Evolutionary conservation across 106 monocot species (phyloP), one percentile per base, ranked within the genome.

Genomic region (Chionographis japonica): DNA sequence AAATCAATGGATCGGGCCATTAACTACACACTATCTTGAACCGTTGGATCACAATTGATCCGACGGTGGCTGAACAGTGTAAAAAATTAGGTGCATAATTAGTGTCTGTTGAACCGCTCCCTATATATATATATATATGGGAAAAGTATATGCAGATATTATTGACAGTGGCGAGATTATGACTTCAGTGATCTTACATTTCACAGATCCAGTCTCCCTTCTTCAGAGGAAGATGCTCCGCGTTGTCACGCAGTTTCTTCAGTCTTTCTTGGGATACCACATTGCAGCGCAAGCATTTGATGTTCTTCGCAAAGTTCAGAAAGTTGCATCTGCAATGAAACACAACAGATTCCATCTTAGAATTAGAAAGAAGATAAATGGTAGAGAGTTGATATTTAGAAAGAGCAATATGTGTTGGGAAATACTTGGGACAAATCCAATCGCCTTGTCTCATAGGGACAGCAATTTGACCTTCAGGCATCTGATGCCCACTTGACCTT

Each of bases 161-260:
- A 16, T 27, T 59, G 55, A 37, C 15, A 4, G 20, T 6, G 14
- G 36, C n/a, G 4, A 4, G 17, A 18, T 40, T 4, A 6, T 38
- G 38, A 3, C 16, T 56, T 12, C 15, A 54, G 16, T n/a, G 60
- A 51, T 12, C 77, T 41, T 78, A 97, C 95, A 72, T 97, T 68
- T 79, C 74, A 56, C 95, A 97, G 75, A 92, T 87, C 95, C 95
- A 97, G 54, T 97, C 95, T 62, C 95, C 95, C 52, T 86, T 81
- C 74, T 97, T 92, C 10, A 92, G 83, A 73, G 95, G 95, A 82
- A 97, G 92, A 80, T 92, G 81, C 50, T 83, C 80, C 15, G 61
- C 63, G 13, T 91, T 86, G 77, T 84, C 86, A 16, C 72, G 64
- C 52, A 89, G 54, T 52, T 77, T 84, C 55, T 80, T 74, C 61